Conservation (phyloP, 2,329 filamentous ascomycete genomes). For the Colletotrichum scovillei region DNA sequence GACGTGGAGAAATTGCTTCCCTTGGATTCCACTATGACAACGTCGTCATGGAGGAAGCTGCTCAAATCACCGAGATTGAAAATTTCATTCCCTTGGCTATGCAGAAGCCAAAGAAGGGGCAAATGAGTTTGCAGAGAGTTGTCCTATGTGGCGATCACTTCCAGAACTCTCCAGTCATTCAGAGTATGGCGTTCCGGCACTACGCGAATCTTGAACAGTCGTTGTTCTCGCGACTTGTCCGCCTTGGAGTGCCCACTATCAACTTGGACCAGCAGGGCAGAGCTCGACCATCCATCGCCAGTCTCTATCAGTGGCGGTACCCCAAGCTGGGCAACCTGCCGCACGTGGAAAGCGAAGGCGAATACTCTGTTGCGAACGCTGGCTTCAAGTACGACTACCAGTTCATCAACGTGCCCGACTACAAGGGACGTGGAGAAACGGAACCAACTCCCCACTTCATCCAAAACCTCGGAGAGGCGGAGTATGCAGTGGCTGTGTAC, state of each 20-base stretch:
- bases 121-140: constrained; percentile 84
- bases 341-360: constrained; percentile 72
- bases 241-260: constrained; percentile 91
- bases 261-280: constrained; percentile 94
- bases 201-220: constrained; percentile 98
- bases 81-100: constrained; percentile 96
- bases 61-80: constrained; percentile 97
- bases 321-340: constrained; percentile 82
- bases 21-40: constrained; percentile 99
- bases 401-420: constrained; percentile 95
- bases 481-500: constrained; percentile 94
- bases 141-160: constrained; percentile 95
- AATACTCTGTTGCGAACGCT: constrained; percentile 87
- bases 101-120: constrained; percentile 80
- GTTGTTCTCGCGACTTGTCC: constrained; percentile 89
- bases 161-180: constrained; percentile 95
- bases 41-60: constrained; percentile 97
- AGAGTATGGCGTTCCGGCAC: constrained; percentile 92
- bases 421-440: constrained; percentile 88
- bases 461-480: constrained; percentile 95
- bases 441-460: constrained; percentile 95
- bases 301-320: constrained; percentile 95
- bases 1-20: constrained; percentile 86
- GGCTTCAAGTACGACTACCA: constrained; percentile 96
- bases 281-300: constrained; percentile 85